Base-by-base conservation (phyloP, 2,329 filamentous ascomycete genomes). In the Zarea fungicola region DNA sequence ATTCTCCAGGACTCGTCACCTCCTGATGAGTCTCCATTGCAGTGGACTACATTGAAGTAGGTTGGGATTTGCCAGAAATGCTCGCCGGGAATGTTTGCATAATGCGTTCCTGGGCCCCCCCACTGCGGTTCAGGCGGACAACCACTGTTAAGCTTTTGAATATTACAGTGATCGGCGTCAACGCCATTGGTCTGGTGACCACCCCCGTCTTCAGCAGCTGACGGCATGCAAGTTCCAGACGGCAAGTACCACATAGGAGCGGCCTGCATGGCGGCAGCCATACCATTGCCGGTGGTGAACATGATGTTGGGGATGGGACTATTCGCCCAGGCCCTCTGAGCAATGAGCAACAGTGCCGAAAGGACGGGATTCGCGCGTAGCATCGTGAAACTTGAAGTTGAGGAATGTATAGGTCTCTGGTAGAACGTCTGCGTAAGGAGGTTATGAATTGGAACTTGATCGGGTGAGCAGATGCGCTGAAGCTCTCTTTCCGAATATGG, bases 171-270 rank as follows among this genome's bases (percentile, higher is more conserved):
- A 22, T 55, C 54, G 11, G 49, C 7, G 6, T 51, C 48, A 19
- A 54, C 48, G 23, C 54, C 54, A 43, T 56, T 48, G 16, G 53
- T 56, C 35, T 56, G 53, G 34, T 54, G 35, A n/a, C 52, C 48
- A 13, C 51, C 16, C 4, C 54, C 54, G 42, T 54, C 50, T 25
- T 55, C 52, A 8, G 54, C 54, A n/a, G 54, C 54, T 1, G 52
- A 55, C 11, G 54, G 50, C 54, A 55, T 54, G 34, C 54, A 55
- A 13, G 11, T 18, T 5, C 32, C 32, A 35, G 32, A 35, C 6
- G 32, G 32, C 32, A 35, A 16, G 54, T 56, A 53, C 52, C 52
- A 54, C 54, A 55, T 55, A 1, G 52, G 52, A 2, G 54, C 50
- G 8, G 52, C 52, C 18, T 45, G 48, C 35, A 51, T 31, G 5